phyloP scores from a whole-genome alignment of 768 basidiomycete species.

The Kwoniella heveanensis region DNA sequence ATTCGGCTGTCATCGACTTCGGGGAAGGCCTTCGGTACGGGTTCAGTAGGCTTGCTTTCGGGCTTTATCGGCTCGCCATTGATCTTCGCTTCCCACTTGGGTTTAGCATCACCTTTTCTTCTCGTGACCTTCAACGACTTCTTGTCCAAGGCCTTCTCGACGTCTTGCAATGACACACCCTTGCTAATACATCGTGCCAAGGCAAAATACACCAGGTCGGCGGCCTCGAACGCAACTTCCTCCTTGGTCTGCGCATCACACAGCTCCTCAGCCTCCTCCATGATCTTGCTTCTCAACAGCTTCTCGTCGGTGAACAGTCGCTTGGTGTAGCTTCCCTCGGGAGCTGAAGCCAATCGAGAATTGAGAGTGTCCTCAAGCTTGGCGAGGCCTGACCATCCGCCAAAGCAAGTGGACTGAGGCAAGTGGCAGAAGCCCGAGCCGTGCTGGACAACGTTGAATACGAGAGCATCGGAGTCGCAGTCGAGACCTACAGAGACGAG shows the following conservation, averaged over 20 bases:
- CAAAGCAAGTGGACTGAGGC: conserved; percentile 83
- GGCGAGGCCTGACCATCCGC: conserved; percentile 72
- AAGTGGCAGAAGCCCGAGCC: conserved; percentile 95
- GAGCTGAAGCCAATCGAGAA: conserved; percentile 72
- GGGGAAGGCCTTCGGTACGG: conserved; percentile 50
- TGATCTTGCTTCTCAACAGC: conserved; percentile 88
- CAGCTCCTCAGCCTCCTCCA: conserved; percentile 98
- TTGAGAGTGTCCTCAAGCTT: conserved; percentile 78
- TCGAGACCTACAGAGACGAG: conserved; percentile 79
- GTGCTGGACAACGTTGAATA: conserved; percentile 82
- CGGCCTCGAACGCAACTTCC: conserved; percentile 91
- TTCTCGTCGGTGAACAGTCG: conserved; percentile 78
- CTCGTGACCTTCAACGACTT: conserved; percentile 86
- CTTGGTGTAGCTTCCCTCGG: conserved; percentile 88
- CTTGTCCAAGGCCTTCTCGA: conserved; percentile 77
- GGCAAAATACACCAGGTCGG: conserved; percentile 91
- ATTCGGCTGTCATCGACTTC: conserved; percentile 58
- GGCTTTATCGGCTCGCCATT: conserved; percentile 39
- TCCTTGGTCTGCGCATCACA: conserved; percentile 70
- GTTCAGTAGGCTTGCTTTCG: conserved; percentile 49
- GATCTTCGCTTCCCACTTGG: conserved; percentile 65
- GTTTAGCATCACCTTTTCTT: conserved; percentile 88
- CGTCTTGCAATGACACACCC: conserved; percentile 78
- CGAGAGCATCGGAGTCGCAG: conserved; percentile 89
- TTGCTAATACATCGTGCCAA: conserved; percentile 78